phyloP scores from a whole-genome alignment of 768 basidiomycete genomes.

The Boletus coccyginus region DNA sequence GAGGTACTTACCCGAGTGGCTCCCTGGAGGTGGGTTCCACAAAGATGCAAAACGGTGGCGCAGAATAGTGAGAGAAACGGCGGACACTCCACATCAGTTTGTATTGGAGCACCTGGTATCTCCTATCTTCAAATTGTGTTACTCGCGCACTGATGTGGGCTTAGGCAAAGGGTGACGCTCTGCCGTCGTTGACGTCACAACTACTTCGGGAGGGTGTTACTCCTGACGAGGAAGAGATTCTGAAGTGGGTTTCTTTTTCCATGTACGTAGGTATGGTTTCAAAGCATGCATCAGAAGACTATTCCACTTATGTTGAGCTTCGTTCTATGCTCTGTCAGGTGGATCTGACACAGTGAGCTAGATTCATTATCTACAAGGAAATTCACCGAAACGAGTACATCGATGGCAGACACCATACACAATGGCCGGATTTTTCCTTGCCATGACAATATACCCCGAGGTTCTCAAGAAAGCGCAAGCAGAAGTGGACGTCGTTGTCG shows the following conservation, averaged over 20 bases:
- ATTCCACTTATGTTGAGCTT: background rate
- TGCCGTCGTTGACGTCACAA: conserved; percentile 6
- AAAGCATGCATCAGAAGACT: background rate
- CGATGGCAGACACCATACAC: conserved; percentile 13
- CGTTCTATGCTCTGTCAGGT: conserved; percentile 19
- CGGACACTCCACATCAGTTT: background rate
- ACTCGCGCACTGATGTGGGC: background rate
- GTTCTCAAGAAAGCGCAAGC: conserved; percentile 8
- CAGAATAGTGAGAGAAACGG: background rate
- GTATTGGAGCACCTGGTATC: conserved; percentile 9
- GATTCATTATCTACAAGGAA: conserved; percentile 18
- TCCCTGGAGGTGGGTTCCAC: conserved; percentile 12
- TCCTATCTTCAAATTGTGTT: background rate
- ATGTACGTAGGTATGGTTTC: conserved; percentile 11
- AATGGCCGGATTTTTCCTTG: conserved; percentile 18
- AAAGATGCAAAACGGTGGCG: background rate
- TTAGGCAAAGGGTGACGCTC: conserved; percentile 5
- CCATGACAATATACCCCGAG: conserved; percentile 11
- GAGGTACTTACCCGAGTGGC: conserved; percentile 14
- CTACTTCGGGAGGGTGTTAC: background rate
- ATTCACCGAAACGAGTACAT: background rate
- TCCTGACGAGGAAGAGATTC: conserved; percentile 9
- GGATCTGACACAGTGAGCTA: conserved; percentile 15
- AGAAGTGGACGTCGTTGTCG: conserved; percentile 12
- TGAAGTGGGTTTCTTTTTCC: conserved; percentile 10